A percentile compares a stretch with the other conserved stretches of the same genome.
Evolutionary conservation across 768 basidiomycete genomes (phyloP).

Genomic region (Suillus ampliporus): DNA sequence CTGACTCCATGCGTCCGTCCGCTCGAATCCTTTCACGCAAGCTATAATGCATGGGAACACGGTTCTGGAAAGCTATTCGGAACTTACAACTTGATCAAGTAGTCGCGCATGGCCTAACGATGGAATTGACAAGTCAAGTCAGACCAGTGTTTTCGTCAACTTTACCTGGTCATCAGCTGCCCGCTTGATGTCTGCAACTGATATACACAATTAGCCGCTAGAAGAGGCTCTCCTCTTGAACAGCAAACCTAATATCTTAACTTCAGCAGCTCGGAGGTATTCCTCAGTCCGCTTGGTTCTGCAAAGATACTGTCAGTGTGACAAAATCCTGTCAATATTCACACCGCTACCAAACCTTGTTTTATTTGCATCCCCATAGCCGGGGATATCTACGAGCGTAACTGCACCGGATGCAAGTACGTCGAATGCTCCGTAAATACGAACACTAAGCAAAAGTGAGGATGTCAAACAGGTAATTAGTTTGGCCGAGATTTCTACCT

Average conservation of each 20-base stretch:
- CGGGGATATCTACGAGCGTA: background rate
- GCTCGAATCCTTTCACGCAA: background rate
- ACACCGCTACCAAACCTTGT: background rate
- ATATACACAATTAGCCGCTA: background rate
- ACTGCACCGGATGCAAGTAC: slow-evolving; percentile 1
- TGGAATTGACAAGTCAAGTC: background rate
- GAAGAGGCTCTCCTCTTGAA: background rate
- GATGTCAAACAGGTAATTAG: background rate
- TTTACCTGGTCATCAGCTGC: slow-evolving; percentile 1
- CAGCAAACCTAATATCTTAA: background rate
- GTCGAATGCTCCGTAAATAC: background rate
- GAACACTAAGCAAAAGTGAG: background rate
- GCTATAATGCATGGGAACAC: background rate
- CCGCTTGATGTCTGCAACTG: background rate
- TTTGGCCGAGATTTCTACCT: background rate
- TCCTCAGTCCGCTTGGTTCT: background rate
- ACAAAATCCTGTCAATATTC: background rate
- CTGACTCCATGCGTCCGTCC: background rate
- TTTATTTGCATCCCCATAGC: slow-evolving; percentile 1
- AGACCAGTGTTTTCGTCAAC: background rate
- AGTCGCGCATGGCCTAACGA: background rate
- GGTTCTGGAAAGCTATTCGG: background rate
- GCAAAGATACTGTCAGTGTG: background rate
- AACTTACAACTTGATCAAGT: background rate
- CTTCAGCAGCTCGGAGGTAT: background rate